These are phyloP conservation scores for Puccinellia tenuiflora DNA, from an alignment of 176 grass and related monocot species.

Conservation along the genomic window DNA sequence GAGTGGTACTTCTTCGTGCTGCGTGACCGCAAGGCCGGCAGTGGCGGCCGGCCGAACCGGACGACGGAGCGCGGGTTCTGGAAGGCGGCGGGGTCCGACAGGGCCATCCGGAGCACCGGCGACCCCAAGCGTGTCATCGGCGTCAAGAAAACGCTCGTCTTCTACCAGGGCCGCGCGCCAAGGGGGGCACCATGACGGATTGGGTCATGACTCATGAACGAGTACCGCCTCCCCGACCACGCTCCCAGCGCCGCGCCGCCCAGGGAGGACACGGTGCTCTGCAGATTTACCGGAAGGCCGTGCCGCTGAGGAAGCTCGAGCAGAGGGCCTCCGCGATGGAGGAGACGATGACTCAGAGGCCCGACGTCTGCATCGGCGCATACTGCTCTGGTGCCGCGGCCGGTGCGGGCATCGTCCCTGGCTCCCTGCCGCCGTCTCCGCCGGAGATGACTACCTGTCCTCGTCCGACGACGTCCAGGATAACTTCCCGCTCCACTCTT, in stretches of 20 bases:
- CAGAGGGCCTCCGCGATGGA: conserved; percentile 54
- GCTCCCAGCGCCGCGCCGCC: neutral
- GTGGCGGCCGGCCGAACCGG: conserved; percentile 74
- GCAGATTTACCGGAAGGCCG: conserved; percentile 84
- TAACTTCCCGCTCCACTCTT: conserved; percentile 5
- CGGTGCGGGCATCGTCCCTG: neutral
- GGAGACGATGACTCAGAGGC: conserved; percentile 41
- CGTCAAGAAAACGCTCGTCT: conserved; percentile 91
- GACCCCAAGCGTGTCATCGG: conserved; percentile 60
- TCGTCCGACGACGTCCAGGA: conserved; percentile 41
- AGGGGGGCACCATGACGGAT: conserved; percentile 61
- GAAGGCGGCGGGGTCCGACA: conserved; percentile 90
- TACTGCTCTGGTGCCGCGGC: neutral
- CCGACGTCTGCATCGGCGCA: neutral
- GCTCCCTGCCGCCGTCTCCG: neutral
- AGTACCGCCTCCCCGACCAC: conserved; percentile 64
- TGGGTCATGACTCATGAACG: conserved; percentile 99
- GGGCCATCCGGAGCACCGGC: conserved; percentile 27
- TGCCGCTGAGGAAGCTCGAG: conserved; percentile 74
- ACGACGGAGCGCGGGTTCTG: conserved; percentile 85
- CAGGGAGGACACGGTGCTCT: conserved; percentile 73
- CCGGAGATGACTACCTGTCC: conserved; percentile 27
- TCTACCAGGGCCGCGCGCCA: conserved; percentile 72
- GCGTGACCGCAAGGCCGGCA: conserved; percentile 50
- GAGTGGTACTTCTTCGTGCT: conserved; percentile 99